These are phyloP conservation scores for Euclidium syriacum DNA, from an alignment of 345 rosid species.

Conservation along the genomic window DNA sequence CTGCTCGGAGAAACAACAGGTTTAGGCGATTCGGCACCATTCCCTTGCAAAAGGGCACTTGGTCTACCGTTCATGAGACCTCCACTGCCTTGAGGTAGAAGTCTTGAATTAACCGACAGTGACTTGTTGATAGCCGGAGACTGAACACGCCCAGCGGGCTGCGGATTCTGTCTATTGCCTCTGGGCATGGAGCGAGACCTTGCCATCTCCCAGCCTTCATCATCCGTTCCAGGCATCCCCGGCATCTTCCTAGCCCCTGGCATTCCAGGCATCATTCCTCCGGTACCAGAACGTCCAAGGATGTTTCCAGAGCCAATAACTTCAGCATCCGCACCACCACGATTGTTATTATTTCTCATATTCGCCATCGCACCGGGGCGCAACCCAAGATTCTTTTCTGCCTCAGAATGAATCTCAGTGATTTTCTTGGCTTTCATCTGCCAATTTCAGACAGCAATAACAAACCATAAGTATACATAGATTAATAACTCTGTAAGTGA, in stretches of 20 bases:
- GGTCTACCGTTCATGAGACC: conserved; percentile 52
- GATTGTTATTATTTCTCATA: conserved; percentile 43
- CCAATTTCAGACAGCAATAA: conserved; percentile 14
- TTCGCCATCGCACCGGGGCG: conserved; percentile 93
- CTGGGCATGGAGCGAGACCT: conserved; percentile 67
- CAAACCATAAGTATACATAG: not conserved
- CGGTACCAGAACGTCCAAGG: conserved; percentile 68
- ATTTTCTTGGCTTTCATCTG: conserved; percentile 93
- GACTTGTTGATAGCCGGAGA: conserved; percentile 42
- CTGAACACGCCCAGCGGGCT: conserved; percentile 45
- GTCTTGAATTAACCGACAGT: conserved; percentile 47
- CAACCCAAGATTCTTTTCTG: conserved; percentile 80
- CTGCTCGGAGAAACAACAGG: conserved; percentile 24
- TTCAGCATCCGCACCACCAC: conserved; percentile 15
- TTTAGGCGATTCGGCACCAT: conserved; percentile 23
- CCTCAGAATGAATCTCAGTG: conserved; percentile 87
- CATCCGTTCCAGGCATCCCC: conserved; percentile 63
- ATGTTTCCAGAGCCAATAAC: conserved; percentile 52
- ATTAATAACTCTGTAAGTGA: not conserved
- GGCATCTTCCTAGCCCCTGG: conserved; percentile 89
- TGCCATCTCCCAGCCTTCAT: conserved; percentile 74
- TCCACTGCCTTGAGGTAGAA: conserved; percentile 71
- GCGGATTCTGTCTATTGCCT: conserved; percentile 50
- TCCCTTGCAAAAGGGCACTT: conserved; percentile 79
- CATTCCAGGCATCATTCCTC: conserved; percentile 99